Evolutionary conservation across 1,284 basidiomycete species (phyloP).

Genomic region (Microbotryum silenes-acaulis): DNA sequence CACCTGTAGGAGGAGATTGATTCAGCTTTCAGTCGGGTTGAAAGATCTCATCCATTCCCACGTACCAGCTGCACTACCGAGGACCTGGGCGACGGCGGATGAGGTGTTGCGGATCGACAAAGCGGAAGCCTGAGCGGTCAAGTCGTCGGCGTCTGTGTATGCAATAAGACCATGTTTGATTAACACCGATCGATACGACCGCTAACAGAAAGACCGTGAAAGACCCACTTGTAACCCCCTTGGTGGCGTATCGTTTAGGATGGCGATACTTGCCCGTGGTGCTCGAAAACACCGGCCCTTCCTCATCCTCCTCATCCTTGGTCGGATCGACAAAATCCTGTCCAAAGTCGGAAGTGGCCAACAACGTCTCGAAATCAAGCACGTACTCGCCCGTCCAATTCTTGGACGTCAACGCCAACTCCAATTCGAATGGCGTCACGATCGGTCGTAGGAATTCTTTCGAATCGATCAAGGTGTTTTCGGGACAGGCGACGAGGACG

Average conservation of each 20-base stretch:
- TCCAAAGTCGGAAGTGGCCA: conserved; percentile 41
- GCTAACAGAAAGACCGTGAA: conserved; percentile 24
- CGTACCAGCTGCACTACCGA: conserved; percentile 38
- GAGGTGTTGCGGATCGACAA: conserved; percentile 25
- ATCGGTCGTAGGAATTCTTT: conserved; percentile 87
- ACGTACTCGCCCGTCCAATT: conserved; percentile 73
- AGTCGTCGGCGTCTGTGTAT: conserved; percentile 21
- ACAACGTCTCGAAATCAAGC: conserved; percentile 66
- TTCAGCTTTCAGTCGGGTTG: not conserved
- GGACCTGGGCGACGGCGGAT: conserved; percentile 32
- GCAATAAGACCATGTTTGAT: not conserved
- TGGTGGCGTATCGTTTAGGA: conserved; percentile 54
- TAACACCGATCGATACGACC: not conserved
- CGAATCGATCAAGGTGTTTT: conserved; percentile 81
- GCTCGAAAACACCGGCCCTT: conserved; percentile 67
- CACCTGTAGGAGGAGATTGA: conserved; percentile 9
- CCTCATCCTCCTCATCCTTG: conserved; percentile 44
- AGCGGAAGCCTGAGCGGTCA: conserved; percentile 23
- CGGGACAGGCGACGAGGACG: conserved; percentile 86
- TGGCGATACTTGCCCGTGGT: conserved; percentile 79
- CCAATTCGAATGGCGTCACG: conserved; percentile 87
- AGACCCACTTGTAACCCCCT: conserved; percentile 9
- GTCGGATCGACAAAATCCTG: conserved; percentile 40
- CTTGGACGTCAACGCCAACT: conserved; percentile 57
- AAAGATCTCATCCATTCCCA: not conserved